phyloP scores from a whole-genome alignment of 2,329 filamentous ascomycete genomes.

The Cladosporium sp. region DNA sequence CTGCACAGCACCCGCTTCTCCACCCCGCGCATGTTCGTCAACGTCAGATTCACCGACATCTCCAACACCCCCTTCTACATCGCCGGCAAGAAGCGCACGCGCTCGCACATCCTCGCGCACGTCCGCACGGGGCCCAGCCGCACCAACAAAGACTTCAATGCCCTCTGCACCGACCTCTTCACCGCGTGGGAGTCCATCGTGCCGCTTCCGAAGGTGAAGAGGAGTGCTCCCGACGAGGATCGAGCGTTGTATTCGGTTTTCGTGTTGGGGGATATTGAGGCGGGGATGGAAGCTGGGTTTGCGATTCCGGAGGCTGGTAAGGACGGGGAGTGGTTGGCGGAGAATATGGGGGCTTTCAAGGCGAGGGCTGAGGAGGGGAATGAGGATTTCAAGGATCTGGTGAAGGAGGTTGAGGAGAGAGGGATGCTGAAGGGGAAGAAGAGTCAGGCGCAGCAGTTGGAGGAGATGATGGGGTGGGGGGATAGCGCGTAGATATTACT shows the following conservation, averaged over 20 bases:
- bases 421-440: constrained; percentile 31
- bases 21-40: constrained; percentile 48
- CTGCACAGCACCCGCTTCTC: constrained; percentile 48
- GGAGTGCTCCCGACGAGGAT: constrained; percentile 26
- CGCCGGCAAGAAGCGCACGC: constrained; percentile 38
- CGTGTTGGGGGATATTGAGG: constrained; percentile 36
- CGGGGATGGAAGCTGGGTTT: constrained; percentile 39
- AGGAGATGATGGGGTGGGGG: constrained; percentile 36
- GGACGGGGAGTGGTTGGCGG: constrained; percentile 38
- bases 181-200: constrained; percentile 37
- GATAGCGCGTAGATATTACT: constrained; percentile 25
- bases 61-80: constrained; percentile 35
- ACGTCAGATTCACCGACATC: constrained; percentile 44
- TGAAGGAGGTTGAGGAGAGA: constrained; percentile 37
- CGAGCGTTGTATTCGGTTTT: constrained; percentile 30
- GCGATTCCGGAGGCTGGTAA: constrained; percentile 34
- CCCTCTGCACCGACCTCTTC: constrained; percentile 30
- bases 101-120: constrained; percentile 40
- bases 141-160: constrained; percentile 36
- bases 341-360: constrained; percentile 39
- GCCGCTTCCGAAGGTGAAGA: constrained; percentile 27
- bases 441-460: constrained; percentile 28
- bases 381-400: constrained; percentile 38
- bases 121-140: constrained; percentile 40
- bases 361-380: constrained; percentile 39